Conservation (phyloP, 2,329 filamentous ascomycete genomes). For the Coniochaeta sp. region DNA sequence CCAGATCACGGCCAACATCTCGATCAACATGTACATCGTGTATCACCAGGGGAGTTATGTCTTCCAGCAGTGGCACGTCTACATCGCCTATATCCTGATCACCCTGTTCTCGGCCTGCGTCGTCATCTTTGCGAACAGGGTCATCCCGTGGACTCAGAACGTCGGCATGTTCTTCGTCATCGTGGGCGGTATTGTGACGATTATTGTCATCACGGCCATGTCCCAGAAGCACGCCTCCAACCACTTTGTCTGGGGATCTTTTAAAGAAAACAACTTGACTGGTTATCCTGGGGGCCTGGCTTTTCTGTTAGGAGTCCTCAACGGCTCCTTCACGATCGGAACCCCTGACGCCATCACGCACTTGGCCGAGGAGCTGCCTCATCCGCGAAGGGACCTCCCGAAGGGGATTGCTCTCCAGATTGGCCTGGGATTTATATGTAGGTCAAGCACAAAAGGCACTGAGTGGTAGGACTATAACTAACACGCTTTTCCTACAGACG, state of each 20-base stretch:
- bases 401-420: slow-evolving; percentile 43
- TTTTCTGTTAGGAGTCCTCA: slow-evolving; percentile 58
- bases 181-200: slow-evolving; percentile 42
- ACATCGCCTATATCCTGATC: slow-evolving; percentile 48
- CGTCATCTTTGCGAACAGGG: slow-evolving; percentile 50
- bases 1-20: slow-evolving; percentile 51
- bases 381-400: slow-evolving; percentile 39
- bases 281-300: slow-evolving; percentile 54
- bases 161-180: slow-evolving; percentile 49
- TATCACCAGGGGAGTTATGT: slow-evolving; percentile 44
- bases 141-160: slow-evolving; percentile 44
- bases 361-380: slow-evolving; percentile 52
- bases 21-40: slow-evolving; percentile 53
- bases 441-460: slow-evolving; percentile 18
- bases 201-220: slow-evolving; percentile 47
- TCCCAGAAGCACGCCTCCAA: slow-evolving; percentile 42
- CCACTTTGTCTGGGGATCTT: slow-evolving; percentile 45
- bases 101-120: slow-evolving; percentile 45
- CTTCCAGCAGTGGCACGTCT: slow-evolving; percentile 50
- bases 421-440: slow-evolving; percentile 33
- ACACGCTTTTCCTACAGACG: slow-evolving; percentile 29
- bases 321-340: slow-evolving; percentile 60
- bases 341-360: slow-evolving; percentile 58
- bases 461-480: not conserved
- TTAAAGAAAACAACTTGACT: slow-evolving; percentile 38